phyloP scores from a whole-genome alignment of 2,329 filamentous ascomycete genomes.

The Neonectria neomacrospora region DNA sequence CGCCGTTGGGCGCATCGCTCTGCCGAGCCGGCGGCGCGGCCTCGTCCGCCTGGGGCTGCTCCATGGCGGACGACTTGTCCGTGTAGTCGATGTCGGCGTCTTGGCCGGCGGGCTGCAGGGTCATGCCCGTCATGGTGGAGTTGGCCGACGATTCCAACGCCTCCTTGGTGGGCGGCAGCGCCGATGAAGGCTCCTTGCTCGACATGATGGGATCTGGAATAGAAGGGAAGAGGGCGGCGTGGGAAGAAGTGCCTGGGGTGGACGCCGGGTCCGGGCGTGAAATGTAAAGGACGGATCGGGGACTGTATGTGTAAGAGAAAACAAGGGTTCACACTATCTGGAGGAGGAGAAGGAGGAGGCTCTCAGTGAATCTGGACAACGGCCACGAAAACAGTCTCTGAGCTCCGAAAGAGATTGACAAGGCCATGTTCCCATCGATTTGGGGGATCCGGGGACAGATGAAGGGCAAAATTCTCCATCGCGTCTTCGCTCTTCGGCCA shows the following conservation, averaged over 20 bases:
- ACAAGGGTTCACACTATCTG: constrained; percentile 2
- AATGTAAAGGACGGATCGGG: background rate
- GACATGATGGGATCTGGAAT: background rate
- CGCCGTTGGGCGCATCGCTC: constrained; percentile 38
- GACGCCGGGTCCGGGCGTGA: no score
- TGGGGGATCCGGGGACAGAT: background rate
- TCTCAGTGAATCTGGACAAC: constrained; percentile 9
- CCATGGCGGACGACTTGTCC: constrained; percentile 9
- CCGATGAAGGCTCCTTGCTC: background rate
- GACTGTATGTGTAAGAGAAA: background rate
- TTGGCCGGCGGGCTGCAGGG: constrained; percentile 15
- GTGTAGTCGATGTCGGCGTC: constrained; percentile 12
- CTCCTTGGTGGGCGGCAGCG: constrained; percentile 4
- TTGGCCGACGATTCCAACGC: constrained; percentile 26
- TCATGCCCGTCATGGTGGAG: constrained; percentile 28
- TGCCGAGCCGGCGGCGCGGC: constrained; percentile 1
- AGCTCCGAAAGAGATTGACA: constrained; percentile 13
- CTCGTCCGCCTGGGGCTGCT: constrained; percentile 15
- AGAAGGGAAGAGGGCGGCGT: background rate
- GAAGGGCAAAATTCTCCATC: background rate
- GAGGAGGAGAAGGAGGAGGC: no score
- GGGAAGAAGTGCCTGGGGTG: background rate
- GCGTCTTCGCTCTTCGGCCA: constrained; percentile 7
- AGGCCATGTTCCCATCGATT: background rate
- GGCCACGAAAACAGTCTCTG: background rate